These are phyloP conservation scores for Paramecium caudatum DNA, from an alignment of 73 alveolate species.

Conservation along the genomic window DNA sequence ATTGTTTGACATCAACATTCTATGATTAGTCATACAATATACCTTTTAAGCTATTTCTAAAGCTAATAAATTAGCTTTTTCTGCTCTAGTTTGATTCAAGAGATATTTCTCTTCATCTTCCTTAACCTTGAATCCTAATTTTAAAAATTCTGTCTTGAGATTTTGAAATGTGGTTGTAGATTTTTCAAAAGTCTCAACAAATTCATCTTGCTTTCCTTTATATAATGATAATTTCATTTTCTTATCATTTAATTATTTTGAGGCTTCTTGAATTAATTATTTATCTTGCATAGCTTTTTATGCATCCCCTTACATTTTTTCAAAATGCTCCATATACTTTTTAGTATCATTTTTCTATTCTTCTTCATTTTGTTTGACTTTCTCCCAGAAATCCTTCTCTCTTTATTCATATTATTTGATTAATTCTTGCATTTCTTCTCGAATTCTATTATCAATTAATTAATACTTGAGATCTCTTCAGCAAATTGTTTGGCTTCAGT, in stretches of 20 bases:
- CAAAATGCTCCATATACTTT: conserved; percentile 36
- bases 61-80: neutral
- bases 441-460: neutral
- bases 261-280: conserved; percentile 23
- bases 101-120: conserved; percentile 3
- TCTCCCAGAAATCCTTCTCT: conserved; percentile 52
- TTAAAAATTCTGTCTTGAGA: neutral
- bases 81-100: conserved; percentile 18
- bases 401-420: conserved; percentile 13
- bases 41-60: conserved; percentile 45
- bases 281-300: conserved; percentile 50
- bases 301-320: conserved; percentile 39
- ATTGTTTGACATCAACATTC: neutral
- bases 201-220: conserved; percentile 39
- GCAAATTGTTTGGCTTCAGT: neutral
- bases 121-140: conserved; percentile 33
- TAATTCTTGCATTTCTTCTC: conserved; percentile 30
- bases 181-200: conserved; percentile 24
- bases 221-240: conserved; percentile 31
- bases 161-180: conserved; percentile 15
- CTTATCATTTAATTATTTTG: conserved; percentile 42
- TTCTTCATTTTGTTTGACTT: conserved; percentile 50
- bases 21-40: neutral
- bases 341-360: conserved; percentile 25
- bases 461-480: neutral